Percentiles rank a stretch among this genome's conserved stretches.
Evolutionary conservation across 768 basidiomycete species (phyloP).

Genomic region (Nidula microcarpa): DNA sequence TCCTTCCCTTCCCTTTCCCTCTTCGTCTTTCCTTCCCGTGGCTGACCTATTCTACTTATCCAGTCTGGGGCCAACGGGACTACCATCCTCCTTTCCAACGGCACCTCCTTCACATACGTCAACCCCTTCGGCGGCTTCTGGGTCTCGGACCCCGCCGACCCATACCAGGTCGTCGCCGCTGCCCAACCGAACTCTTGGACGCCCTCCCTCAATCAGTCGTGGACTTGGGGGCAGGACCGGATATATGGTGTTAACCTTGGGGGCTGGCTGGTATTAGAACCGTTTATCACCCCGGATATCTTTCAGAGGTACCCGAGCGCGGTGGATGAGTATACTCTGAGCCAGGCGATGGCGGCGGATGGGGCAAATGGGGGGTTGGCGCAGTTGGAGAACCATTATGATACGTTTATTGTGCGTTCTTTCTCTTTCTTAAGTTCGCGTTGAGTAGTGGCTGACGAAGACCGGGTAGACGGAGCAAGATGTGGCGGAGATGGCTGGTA

Average conservation of each 20-base stretch:
- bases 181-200: constrained; percentile 73
- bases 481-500: constrained; percentile 82
- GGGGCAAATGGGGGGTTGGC: constrained; percentile 58
- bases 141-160: constrained; percentile 57
- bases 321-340: constrained; percentile 69
- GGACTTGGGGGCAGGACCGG: constrained; percentile 61
- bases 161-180: constrained; percentile 65
- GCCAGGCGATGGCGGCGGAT: constrained; percentile 61
- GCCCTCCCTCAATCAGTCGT: constrained; percentile 64
- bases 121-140: constrained; percentile 72
- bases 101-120: constrained; percentile 63
- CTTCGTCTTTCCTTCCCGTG: not conserved
- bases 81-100: constrained; percentile 54
- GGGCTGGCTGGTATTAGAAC: constrained; percentile 74
- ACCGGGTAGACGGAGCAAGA: constrained; percentile 67
- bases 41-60: constrained; percentile 1
- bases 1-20: not conserved
- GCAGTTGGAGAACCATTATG: constrained; percentile 74
- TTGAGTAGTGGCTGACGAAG: not conserved
- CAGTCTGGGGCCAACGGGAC: constrained; percentile 62
- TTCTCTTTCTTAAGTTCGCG: not conserved
- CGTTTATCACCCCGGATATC: constrained; percentile 66
- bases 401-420: constrained; percentile 56
- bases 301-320: constrained; percentile 57
- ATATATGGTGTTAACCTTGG: constrained; percentile 67